Percentiles rank a stretch among this genome's conserved stretches.
These are phyloP conservation scores for Globisporangium okanoganense DNA, from an alignment of 352 stramenopile species.

Conservation along the genomic window DNA sequence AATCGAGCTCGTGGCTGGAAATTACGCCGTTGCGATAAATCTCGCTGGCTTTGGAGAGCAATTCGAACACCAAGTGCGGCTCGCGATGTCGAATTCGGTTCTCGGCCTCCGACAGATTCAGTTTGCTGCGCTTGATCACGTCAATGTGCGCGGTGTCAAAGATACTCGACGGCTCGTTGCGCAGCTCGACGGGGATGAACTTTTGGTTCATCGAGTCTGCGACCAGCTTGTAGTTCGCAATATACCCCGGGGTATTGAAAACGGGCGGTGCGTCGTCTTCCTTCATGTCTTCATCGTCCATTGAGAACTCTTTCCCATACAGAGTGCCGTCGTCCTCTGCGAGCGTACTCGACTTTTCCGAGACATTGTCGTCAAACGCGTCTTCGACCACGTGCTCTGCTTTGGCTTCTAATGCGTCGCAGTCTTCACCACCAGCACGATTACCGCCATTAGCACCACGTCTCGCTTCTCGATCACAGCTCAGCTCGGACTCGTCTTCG, in stretches of 20 bases:
- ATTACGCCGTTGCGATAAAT: constrained; percentile 83
- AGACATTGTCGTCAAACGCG: constrained; percentile 47
- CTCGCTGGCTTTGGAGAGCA: constrained; percentile 78
- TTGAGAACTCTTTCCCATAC: constrained; percentile 77
- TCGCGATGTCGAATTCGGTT: constrained; percentile 82
- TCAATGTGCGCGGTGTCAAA: constrained; percentile 73
- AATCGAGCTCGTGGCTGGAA: constrained; percentile 74
- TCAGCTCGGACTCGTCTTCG: constrained; percentile 10
- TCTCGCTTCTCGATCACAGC: constrained; percentile 10
- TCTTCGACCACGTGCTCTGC: constrained; percentile 42
- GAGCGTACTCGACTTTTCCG: constrained; percentile 62
- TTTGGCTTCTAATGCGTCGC: constrained; percentile 33
- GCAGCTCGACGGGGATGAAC: constrained; percentile 66
- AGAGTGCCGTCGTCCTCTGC: constrained; percentile 79
- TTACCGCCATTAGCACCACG: constrained; percentile 18
- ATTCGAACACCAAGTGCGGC: constrained; percentile 76
- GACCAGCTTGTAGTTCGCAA: constrained; percentile 73
- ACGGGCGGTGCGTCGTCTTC: constrained; percentile 52
- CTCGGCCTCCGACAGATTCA: constrained; percentile 74
- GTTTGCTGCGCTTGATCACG: constrained; percentile 79
- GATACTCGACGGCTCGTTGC: constrained; percentile 51
- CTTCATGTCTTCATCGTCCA: constrained; percentile 37
- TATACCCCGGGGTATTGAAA: constrained; percentile 47
- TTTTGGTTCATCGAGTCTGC: constrained; percentile 80
- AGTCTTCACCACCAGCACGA: constrained; percentile 28